Percentiles rank a stretch among this genome's conserved stretches.
phyloP scores from a whole-genome alignment of 805 yeast species.

The Spathaspora sp. region DNA sequence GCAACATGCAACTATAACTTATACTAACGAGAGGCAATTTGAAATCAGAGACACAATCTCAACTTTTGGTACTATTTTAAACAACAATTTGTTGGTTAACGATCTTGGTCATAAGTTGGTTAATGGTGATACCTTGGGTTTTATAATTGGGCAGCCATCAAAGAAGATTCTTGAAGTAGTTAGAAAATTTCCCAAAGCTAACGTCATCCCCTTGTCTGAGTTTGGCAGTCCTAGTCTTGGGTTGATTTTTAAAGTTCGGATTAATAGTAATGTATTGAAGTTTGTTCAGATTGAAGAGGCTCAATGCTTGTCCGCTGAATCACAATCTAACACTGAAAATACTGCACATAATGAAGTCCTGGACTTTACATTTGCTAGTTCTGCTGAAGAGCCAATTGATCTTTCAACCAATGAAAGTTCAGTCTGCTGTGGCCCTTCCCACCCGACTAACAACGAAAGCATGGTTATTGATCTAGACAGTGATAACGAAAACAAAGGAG shows the following conservation, averaged over 20 bases:
- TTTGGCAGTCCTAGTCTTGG: slow-evolving; percentile 20
- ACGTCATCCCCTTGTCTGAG: slow-evolving; percentile 13
- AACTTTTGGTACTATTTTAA: slow-evolving; percentile 37
- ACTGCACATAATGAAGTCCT: too few species aligned
- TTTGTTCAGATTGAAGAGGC: slow-evolving; percentile 9
- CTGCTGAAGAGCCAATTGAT: background rate
- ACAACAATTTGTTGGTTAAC: slow-evolving; percentile 21
- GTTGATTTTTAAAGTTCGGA: slow-evolving; percentile 15
- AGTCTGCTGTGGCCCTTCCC: background rate
- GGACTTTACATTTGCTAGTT: background rate
- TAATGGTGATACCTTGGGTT: slow-evolving; percentile 29
- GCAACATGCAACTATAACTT: slow-evolving; percentile 27
- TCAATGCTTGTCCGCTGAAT: background rate
- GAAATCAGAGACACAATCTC: slow-evolving; percentile 28
- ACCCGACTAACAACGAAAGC: background rate
- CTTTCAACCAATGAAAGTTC: background rate
- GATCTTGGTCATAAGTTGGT: slow-evolving; percentile 12
- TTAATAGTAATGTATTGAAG: slow-evolving; percentile 11
- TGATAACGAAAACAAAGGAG: background rate
- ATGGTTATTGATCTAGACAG: background rate
- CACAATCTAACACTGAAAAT: background rate
- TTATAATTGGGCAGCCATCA: slow-evolving; percentile 31
- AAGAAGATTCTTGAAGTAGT: slow-evolving; percentile 12
- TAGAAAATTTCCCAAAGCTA: slow-evolving; percentile 8
- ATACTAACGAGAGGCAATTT: slow-evolving; percentile 8